Conservation (phyloP, 2,329 filamentous ascomycete species). For the Penicillium rolfsii region DNA sequence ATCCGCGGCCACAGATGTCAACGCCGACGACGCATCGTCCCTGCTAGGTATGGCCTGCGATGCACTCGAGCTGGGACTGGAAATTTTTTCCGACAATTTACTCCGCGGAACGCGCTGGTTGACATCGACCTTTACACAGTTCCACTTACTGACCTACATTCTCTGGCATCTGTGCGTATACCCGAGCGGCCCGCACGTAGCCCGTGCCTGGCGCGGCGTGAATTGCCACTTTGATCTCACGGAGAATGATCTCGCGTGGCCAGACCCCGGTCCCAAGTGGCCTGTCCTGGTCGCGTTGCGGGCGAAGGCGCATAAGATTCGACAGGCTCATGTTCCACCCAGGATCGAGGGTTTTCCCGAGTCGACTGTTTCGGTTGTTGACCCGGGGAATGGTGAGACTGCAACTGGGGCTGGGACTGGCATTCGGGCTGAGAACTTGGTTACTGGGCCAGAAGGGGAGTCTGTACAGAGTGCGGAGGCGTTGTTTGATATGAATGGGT, state of each 20-base stretch:
- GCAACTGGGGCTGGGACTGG: neutral
- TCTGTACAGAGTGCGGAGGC: neutral
- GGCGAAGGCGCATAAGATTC: constrained; percentile 23
- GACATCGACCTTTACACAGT: constrained; percentile 48
- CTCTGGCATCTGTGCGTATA: constrained; percentile 51
- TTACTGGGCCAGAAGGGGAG: neutral
- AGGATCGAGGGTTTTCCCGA: neutral
- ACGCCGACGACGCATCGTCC: constrained; percentile 34
- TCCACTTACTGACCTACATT: constrained; percentile 50
- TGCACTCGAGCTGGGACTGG: constrained; percentile 39
- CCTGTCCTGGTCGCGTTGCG: constrained; percentile 25
- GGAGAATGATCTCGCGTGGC: constrained; percentile 25
- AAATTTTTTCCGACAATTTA: constrained; percentile 43
- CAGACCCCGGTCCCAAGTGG: constrained; percentile 31
- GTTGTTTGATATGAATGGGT: constrained; percentile 19
- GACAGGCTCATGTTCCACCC: constrained; percentile 11
- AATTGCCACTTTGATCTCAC: constrained; percentile 22
- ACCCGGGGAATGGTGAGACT: neutral
- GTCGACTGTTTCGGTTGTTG: neutral
- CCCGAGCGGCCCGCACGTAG: constrained; percentile 36
- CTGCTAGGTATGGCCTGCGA: constrained; percentile 41
- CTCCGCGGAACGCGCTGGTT: constrained; percentile 46
- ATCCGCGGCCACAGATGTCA: constrained; percentile 13
- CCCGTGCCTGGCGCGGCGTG: constrained; percentile 39
- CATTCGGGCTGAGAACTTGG: neutral